phyloP scores from a whole-genome alignment of 352 stramenopile species.

The Thalassiosira hispida region DNA sequence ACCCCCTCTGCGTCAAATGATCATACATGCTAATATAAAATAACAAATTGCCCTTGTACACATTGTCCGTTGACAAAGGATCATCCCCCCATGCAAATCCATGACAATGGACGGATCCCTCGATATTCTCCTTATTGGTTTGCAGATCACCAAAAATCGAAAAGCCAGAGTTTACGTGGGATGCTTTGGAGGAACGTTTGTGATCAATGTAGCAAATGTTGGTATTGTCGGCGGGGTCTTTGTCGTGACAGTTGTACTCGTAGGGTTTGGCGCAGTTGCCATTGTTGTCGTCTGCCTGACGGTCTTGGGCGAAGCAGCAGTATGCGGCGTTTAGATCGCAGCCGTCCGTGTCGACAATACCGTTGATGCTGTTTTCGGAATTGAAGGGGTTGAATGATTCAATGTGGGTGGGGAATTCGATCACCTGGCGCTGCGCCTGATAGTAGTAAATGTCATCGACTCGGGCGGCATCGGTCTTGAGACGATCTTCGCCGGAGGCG shows the following conservation, averaged over 20 bases:
- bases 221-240: constrained; percentile 67
- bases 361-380: neutral
- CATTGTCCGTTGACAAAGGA: constrained; percentile 8
- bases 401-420: neutral
- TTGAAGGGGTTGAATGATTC: neutral
- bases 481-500: constrained; percentile 16
- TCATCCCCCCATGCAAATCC: constrained; percentile 69
- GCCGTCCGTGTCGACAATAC: constrained; percentile 22
- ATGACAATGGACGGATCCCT: constrained; percentile 71
- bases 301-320: constrained; percentile 64
- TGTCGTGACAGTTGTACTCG: constrained; percentile 61
- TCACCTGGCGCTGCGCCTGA: neutral
- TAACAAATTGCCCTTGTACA: constrained; percentile 67
- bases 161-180: constrained; percentile 7
- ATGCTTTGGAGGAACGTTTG: neutral
- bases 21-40: constrained; percentile 79
- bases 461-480: constrained; percentile 29
- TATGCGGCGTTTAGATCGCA: constrained; percentile 43
- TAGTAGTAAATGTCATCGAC: constrained; percentile 43
- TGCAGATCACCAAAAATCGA: neutral
- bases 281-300: constrained; percentile 67
- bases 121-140: constrained; percentile 29
- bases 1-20: constrained; percentile 73
- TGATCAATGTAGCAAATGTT: constrained; percentile 62
- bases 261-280: constrained; percentile 63